Base-by-base conservation (phyloP, 805 yeast species). In the Candida succiphila region DNA sequence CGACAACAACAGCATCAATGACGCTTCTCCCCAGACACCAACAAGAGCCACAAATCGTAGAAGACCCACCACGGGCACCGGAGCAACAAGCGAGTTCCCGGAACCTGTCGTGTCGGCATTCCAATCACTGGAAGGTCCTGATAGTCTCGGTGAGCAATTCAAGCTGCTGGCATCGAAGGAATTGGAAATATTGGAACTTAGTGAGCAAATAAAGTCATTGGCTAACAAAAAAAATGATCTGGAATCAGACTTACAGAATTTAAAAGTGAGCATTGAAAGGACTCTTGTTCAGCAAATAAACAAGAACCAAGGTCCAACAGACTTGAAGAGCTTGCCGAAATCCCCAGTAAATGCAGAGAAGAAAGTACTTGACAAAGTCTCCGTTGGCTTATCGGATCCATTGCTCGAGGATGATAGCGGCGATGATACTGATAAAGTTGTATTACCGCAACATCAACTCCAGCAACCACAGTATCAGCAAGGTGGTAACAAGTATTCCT, bases 111-210 rank as follows among this genome's bases (percentile, higher is more conserved):
- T n/a, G n/a, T n/a, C n/a, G n/a, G n/a, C n/a, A n/a, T n/a, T n/a
- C n/a, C n/a, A n/a, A n/a, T n/a, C n/a, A n/a, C n/a, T n/a, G n/a
- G n/a, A n/a, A n/a, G n/a, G n/a, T n/a, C n/a, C n/a, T n/a, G n/a
- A n/a, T n/a, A n/a, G n/a, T n/a, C n/a, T n/a, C n/a, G n/a, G n/a
- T n/a, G 72, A 67, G 4, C 69, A 76, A 31, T 54, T 80, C 31
- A 64, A 84, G 39, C 56, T 66, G 7, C 55, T 81, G 29, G 89
- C 89, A 0, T 58, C 72, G 27, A 80, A 78, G 46, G 92, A 81
- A 48, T 71, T 77, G 71, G 70, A 69, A 18, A 60, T 80, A 20
- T 67, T 80, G 32, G 87, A 80, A 42, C 53, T 78, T 28, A 78
- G 75, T 40, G 77, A 73, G 42, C 58, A 62, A 30, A 65, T 78